A percentile compares a stretch with the other conserved stretches of the same genome.
These are phyloP conservation scores for Pseudogymnoascus sp. DNA, from an alignment of 2,329 filamentous ascomycete genomes.

Conservation along the genomic window DNA sequence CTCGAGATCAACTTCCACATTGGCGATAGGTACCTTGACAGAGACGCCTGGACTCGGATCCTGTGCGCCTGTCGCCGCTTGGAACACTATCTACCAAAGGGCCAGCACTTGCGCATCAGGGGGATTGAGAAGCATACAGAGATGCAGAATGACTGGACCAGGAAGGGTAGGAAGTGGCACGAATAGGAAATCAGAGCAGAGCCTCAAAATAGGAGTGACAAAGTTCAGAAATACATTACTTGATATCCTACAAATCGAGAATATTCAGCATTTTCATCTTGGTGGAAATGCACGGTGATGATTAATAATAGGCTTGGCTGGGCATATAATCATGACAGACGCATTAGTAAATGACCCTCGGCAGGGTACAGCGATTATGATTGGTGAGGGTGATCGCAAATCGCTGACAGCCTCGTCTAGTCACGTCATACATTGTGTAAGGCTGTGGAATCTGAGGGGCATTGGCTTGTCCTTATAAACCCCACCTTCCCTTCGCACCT, in stretches of 20 bases:
- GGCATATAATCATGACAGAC: slow-evolving; percentile 1
- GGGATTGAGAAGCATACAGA: slow-evolving; percentile 4
- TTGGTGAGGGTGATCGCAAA: not conserved
- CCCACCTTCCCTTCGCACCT: not conserved
- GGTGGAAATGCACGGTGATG: not conserved
- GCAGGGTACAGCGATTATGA: not conserved
- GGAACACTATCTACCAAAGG: not conserved
- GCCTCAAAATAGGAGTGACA: not conserved
- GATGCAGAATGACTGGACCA: slow-evolving; percentile 2
- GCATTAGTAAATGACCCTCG: not conserved
- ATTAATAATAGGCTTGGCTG: not conserved
- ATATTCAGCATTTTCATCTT: not conserved
- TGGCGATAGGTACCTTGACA: not conserved
- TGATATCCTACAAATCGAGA: slow-evolving; percentile 2
- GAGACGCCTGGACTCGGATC: not conserved
- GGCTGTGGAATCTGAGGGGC: not conserved
- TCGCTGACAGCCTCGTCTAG: slow-evolving; percentile 1
- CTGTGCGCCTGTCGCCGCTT: not conserved
- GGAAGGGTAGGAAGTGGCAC: slow-evolving; percentile 3
- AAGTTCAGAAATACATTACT: slow-evolving; percentile 8
- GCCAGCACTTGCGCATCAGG: not conserved
- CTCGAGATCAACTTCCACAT: slow-evolving; percentile 6
- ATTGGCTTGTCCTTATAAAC: not conserved
- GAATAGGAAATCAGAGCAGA: not conserved
- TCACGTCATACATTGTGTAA: slow-evolving; percentile 6